Evolutionary conservation across 495 filamentous ascomycete genomes (phyloP).

Genomic region (Neurospora sp.): DNA sequence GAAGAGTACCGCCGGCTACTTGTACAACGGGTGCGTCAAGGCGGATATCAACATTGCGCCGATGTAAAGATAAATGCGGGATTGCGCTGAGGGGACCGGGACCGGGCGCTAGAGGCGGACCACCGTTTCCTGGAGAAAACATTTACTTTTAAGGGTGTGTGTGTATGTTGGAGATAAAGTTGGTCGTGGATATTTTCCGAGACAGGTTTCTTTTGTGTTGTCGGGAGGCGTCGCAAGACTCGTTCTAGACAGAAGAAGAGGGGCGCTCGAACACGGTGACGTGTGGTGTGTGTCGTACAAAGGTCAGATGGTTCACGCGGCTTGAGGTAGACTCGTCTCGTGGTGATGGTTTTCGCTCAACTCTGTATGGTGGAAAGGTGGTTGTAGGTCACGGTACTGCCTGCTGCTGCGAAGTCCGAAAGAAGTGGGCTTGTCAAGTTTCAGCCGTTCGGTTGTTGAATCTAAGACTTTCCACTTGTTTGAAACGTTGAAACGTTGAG

Average conservation of each 20-base stretch:
- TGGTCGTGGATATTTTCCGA: neutral
- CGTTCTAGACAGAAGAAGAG: neutral
- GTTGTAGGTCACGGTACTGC: neutral
- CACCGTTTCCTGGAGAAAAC: neutral
- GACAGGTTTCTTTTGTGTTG: neutral
- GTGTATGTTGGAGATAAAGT: neutral
- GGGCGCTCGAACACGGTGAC: neutral
- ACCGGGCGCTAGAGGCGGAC: neutral
- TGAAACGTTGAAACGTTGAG: neutral
- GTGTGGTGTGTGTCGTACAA: neutral
- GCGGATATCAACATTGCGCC: neutral
- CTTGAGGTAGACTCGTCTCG: neutral
- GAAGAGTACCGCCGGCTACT: neutral
- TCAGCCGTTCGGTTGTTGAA: neutral
- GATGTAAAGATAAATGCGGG: neutral
- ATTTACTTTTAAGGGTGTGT: neutral
- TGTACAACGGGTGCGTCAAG: neutral
- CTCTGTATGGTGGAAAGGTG: neutral
- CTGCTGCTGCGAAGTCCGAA: neutral
- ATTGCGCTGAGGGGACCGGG: neutral
- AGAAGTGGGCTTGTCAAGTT: neutral
- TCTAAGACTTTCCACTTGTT: neutral
- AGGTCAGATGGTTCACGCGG: neutral
- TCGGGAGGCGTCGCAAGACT: neutral
- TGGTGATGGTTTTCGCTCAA: neutral